Conservation (phyloP, 768 basidiomycete genomes). For the Tylopilus plumbeoviolaceoides region DNA sequence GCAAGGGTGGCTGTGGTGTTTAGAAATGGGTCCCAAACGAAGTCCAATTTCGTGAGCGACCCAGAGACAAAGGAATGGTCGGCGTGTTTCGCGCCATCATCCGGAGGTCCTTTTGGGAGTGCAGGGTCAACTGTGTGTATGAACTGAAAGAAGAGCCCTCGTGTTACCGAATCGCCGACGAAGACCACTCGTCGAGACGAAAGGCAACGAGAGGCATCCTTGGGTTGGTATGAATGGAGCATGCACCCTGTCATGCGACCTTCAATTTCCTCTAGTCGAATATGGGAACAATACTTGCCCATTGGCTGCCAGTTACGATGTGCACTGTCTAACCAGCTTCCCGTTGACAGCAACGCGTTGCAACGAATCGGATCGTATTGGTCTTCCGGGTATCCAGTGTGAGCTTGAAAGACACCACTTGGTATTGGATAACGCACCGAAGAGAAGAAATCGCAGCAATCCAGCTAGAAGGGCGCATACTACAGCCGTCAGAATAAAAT, state of each 20-base stretch:
- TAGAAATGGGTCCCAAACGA: conserved; percentile 86
- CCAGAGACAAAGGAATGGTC: conserved; percentile 51
- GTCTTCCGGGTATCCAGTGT: conserved; percentile 40
- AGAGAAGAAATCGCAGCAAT: conserved; percentile 37
- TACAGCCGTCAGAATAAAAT: conserved; percentile 37
- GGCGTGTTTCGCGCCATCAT: conserved; percentile 64
- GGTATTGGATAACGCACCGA: conserved; percentile 35
- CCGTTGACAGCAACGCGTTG: conserved; percentile 60
- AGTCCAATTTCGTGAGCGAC: conserved; percentile 48
- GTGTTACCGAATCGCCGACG: conserved; percentile 80
- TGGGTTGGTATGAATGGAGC: conserved; percentile 58
- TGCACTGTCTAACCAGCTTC: conserved; percentile 71
- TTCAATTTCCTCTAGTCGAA: conserved; percentile 4
- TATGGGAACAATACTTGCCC: conserved; percentile 40
- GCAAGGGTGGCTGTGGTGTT: conserved; percentile 56
- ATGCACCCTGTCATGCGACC: conserved; percentile 61
- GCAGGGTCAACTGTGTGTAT: conserved; percentile 55
- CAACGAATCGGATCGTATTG: conserved; percentile 72
- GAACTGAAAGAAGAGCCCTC: conserved; percentile 75
- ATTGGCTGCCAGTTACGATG: conserved; percentile 84
- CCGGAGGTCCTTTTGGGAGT: conserved; percentile 47
- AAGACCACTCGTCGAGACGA: conserved; percentile 63
- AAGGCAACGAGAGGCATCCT: conserved; percentile 53
- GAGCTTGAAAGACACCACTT: conserved; percentile 3
- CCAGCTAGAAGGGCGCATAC: conserved; percentile 42